phyloP scores from a whole-genome alignment of 768 basidiomycete genomes.

The Boletus tomentosulus region DNA sequence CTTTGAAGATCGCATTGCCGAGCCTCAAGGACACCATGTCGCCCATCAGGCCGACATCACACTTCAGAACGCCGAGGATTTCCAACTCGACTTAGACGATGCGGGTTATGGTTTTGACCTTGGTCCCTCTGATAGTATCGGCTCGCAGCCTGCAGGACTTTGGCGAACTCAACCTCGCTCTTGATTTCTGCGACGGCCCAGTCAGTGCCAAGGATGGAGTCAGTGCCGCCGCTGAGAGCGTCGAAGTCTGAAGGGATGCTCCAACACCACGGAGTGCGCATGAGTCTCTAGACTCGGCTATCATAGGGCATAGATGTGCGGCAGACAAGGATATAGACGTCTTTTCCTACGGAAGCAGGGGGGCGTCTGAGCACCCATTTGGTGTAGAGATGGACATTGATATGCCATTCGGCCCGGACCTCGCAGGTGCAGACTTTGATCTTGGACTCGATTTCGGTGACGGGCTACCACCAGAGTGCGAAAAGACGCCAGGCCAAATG shows the following conservation, averaged over 20 bases:
- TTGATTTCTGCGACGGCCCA: slow-evolving; percentile 69
- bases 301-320: slow-evolving; percentile 45
- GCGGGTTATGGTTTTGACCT: slow-evolving; percentile 68
- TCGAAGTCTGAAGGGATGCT: slow-evolving; percentile 78
- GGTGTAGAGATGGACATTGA: slow-evolving; percentile 49
- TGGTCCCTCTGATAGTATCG: slow-evolving; percentile 77
- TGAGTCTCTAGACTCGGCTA: slow-evolving; percentile 59
- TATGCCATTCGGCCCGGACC: slow-evolving; percentile 46
- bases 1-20: slow-evolving; percentile 60
- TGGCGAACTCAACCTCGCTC: slow-evolving; percentile 64
- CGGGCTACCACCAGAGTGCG: slow-evolving; percentile 41
- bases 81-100: slow-evolving; percentile 59
- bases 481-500: slow-evolving; percentile 56
- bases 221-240: slow-evolving; percentile 54
- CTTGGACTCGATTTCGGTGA: slow-evolving; percentile 70
- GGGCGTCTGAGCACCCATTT: slow-evolving; percentile 64
- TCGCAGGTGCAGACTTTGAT: slow-evolving; percentile 57
- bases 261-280: slow-evolving; percentile 38
- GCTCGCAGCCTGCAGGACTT: slow-evolving; percentile 70
- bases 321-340: slow-evolving; percentile 56
- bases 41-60: slow-evolving; percentile 88
- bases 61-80: slow-evolving; percentile 71
- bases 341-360: slow-evolving; percentile 62
- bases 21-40: slow-evolving; percentile 72
- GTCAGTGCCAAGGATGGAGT: slow-evolving; percentile 30